Base-by-base conservation (phyloP, 768 basidiomycete genomes). In the Suillus hirtellus region DNA sequence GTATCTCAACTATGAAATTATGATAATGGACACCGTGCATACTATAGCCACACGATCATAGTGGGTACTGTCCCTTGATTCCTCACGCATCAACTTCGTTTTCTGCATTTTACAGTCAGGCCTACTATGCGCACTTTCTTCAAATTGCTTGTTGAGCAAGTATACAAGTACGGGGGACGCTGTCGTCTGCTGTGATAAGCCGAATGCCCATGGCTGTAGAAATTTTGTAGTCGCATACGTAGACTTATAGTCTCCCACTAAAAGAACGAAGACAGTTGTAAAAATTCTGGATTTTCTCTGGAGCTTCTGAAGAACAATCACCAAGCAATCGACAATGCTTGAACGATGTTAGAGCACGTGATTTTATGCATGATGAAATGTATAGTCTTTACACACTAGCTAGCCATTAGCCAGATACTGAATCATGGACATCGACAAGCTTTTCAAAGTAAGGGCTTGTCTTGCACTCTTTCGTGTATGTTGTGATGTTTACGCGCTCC, bases 381-480 rank as follows among this genome's bases (percentile, higher is more conserved):
- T 21, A n/a, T 12, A 21, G 3, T 60, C 50, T 58, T 55, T 27
- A 56, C 10, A 34, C 60, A 59, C 31, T 12, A 17, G 50, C 17
- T 12, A 17, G 50, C 17, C 37, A 44, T n/a, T 11, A 15, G 50
- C 21, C 50, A 44, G 4, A 54, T 34, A 47, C 31, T 60, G 9
- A 59, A 59, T 60, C 67, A 83, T 83, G 82, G 81, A 83, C 61
- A 79, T 84, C 61, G 81, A 83, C 74, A 81, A 80, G 62, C 64
- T 83, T 24, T 83, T 83, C 75, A 83, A 84, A 76, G 82, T 78
- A 55, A 55, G 69, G 63, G 35, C 43, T 17, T 21, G 31, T 42
- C 10, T 27, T 42, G 38, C 24, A 54, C 27, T 60, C 27, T 42
- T 12, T 21, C 46, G 53, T 63, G 19, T 42, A 15, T 19, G 21